phyloP scores from a whole-genome alignment of 225 moss, liverwort and hornwort species.

The Thuidium tamariscinum region DNA sequence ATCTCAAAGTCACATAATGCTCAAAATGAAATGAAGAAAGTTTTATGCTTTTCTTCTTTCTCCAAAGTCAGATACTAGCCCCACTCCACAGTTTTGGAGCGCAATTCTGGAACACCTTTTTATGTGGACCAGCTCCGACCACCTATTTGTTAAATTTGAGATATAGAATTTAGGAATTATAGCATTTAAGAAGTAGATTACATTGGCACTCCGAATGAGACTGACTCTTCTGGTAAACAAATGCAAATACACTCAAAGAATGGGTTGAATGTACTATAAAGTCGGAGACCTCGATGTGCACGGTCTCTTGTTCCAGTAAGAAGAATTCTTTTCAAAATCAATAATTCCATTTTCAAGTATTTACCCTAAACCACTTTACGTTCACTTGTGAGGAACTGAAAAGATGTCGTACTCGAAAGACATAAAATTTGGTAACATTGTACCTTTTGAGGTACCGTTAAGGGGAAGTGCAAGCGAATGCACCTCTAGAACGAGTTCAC shows the following conservation, averaged over 20 bases:
- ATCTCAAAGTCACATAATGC: background rate
- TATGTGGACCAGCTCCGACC: background rate
- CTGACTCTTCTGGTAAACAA: background rate
- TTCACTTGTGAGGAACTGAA: background rate
- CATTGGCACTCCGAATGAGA: background rate
- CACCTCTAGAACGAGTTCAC: background rate
- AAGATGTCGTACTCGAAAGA: background rate
- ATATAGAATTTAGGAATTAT: background rate
- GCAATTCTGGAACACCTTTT: background rate
- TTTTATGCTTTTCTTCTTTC: background rate
- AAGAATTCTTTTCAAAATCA: background rate
- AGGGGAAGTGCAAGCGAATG: background rate
- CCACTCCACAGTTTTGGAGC: background rate
- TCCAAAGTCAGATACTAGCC: background rate
- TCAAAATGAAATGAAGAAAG: background rate
- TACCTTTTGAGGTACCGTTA: background rate
- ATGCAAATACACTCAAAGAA: background rate
- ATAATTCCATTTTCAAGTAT: background rate
- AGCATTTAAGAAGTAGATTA: background rate
- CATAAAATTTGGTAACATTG: background rate
- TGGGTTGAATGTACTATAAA: background rate
- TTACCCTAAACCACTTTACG: background rate
- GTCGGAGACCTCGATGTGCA: background rate
- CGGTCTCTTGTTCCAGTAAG: background rate
- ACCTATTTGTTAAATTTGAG: background rate